A percentile compares a stretch with the other conserved stretches of the same genome.
These are phyloP conservation scores for Scheffersomyces insectosa DNA, from an alignment of 1,139 yeast genomes.

Conservation along the genomic window DNA sequence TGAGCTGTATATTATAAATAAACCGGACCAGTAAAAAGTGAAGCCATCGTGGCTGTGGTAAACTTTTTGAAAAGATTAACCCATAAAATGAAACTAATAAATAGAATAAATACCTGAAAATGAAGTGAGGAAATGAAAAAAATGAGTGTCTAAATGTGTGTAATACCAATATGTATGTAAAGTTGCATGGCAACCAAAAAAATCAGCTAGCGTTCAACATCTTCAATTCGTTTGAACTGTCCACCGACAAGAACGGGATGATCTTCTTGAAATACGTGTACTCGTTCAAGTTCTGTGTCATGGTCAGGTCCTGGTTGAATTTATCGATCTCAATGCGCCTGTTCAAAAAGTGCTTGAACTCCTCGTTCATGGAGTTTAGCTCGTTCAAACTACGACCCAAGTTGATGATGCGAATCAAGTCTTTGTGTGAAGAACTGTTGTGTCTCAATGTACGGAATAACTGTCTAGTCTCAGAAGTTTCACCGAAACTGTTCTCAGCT, in stretches of 20 bases:
- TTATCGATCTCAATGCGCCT: constrained; percentile 38
- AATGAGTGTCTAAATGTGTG: too few relatives aligned
- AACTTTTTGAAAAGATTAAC: too few relatives aligned
- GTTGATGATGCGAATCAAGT: constrained; percentile 19
- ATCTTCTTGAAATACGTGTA: constrained; percentile 37
- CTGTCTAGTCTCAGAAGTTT: constrained; percentile 5
- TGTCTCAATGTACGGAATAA: constrained; percentile 5
- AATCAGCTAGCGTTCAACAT: constrained; percentile 36
- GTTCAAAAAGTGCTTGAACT: constrained; percentile 58
- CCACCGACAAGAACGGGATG: constrained; percentile 44
- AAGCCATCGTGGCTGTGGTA: too few relatives aligned
- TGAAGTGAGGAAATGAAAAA: too few relatives aligned
- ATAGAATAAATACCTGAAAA: too few relatives aligned
- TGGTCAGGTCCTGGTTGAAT: constrained; percentile 20
- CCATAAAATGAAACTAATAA: too few relatives aligned
- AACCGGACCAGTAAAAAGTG: too few relatives aligned
- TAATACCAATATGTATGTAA: background rate
- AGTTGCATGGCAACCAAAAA: background rate
- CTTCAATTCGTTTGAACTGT: constrained; percentile 38
- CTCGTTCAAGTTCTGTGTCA: constrained; percentile 24
- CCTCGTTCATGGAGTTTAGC: constrained; percentile 57
- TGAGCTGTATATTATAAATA: too few relatives aligned
- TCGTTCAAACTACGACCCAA: constrained; percentile 69
- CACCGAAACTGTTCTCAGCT: constrained; percentile 19
- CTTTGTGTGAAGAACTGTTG: constrained; percentile 3